Base-by-base conservation (phyloP, 2,329 filamentous ascomycete genomes). In the Pseudogymnoascus sp. region DNA sequence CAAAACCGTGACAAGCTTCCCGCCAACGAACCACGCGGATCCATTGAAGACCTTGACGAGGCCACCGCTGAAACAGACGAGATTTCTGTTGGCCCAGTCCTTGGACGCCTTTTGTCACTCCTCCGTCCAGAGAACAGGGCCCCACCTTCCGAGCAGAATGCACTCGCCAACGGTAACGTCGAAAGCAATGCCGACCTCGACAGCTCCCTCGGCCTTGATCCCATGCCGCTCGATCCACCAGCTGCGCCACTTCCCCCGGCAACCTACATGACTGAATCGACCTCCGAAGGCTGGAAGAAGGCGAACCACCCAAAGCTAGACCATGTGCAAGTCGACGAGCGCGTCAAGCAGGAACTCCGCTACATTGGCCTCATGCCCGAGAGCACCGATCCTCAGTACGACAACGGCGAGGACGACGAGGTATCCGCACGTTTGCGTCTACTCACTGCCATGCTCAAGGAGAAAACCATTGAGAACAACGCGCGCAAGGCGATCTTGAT, bases 331-430 rank as follows among this genome's bases (percentile, higher is more conserved):
- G 83, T 96, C 18, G 94, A 99, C 67, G 89, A 96, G 69, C 89
- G 94, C 52, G 82, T 96, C 58, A 89, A 95, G 74, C 88, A 91
- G 68, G 94, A 99, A 71, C 81, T 99, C 15, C 85, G 88, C 12
- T 89, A 96, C 73, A 90, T 96, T 62, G 94, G 94, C 9, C 89
- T 99, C 67, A 78, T 97, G 13, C 84, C 88, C 0, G 76, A 80
- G 3, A 88, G 90, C 58, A 75, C 73, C 30, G 73, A 80, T 34
- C 85, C 88, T 9, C 89, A 96, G 65, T 97, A 92, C 73, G 90
- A 95, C 67, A 87, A 85, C 0, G 90, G 95, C 71, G 91, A 85
- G 66, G 94, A 99, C 70, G 94, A 99, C 71, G 92, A 96, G 71
- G 89, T 99, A 37, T 90, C 92, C 5, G 92, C 90, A 56, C 88